Evolutionary conservation across 345 rosid species (phyloP).

Genomic region (Rhizophora mangle): DNA sequence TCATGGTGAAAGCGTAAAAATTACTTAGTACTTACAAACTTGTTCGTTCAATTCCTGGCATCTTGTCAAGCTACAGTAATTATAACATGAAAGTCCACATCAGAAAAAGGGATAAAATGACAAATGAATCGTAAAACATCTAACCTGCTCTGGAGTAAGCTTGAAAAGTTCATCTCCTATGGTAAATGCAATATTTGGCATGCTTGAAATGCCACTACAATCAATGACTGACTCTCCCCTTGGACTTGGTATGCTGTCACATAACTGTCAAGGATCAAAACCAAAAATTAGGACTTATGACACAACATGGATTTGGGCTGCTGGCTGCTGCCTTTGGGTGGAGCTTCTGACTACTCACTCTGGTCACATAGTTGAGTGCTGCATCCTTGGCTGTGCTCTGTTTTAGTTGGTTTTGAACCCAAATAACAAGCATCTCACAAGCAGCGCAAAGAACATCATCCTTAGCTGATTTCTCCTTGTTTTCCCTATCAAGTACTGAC

Average conservation of each 20-base stretch:
- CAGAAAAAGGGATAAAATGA: not conserved
- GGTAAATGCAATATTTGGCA: slow-evolving; percentile 64
- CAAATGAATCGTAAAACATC: not conserved
- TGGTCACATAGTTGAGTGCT: slow-evolving; percentile 46
- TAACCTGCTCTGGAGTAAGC: slow-evolving; percentile 71
- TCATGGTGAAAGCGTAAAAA: too few relatives aligned
- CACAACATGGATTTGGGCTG: not conserved
- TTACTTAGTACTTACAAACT: too few relatives aligned
- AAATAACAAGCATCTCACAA: slow-evolving; percentile 67
- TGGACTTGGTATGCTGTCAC: slow-evolving; percentile 70
- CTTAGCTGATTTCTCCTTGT: slow-evolving; percentile 14
- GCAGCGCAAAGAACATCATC: slow-evolving; percentile 41
- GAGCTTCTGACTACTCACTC: slow-evolving; percentile 33
- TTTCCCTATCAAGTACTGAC: slow-evolving; percentile 43
- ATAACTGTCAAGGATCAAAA: slow-evolving; percentile 39
- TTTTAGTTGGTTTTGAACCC: slow-evolving; percentile 66
- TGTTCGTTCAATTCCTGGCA: not conserved
- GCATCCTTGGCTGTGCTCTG: slow-evolving; percentile 50
- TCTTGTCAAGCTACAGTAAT: not conserved
- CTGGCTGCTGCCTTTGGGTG: not conserved
- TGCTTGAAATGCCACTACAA: slow-evolving; percentile 38
- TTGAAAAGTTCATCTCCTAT: slow-evolving; percentile 53
- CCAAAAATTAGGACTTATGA: not conserved
- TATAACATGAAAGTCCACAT: not conserved
- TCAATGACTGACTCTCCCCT: slow-evolving; percentile 56